Evolutionary conservation across 2,329 filamentous ascomycete species (phyloP).

Genomic region (Sporothrix brasiliensis): DNA sequence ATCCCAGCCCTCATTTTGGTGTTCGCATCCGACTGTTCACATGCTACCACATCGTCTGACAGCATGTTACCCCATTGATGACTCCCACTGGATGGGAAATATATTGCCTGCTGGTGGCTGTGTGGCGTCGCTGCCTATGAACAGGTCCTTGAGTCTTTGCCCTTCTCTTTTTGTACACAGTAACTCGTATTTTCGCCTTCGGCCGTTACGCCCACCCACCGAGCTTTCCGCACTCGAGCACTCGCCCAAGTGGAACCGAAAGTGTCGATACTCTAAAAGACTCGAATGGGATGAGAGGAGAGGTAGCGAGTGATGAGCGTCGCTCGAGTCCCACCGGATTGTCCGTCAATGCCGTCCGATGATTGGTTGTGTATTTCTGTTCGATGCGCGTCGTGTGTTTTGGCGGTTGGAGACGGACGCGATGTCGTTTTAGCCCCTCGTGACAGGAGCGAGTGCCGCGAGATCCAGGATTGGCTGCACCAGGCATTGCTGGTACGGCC

Average conservation of each 20-base stretch:
- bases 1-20: background rate
- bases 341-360: background rate
- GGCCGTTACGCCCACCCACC: slow-evolving; percentile 10
- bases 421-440: background rate
- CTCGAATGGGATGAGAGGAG: background rate
- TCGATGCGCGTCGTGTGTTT: background rate
- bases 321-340: background rate
- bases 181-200: slow-evolving; percentile 16
- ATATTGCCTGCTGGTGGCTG: slow-evolving; percentile 11
- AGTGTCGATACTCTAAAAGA: background rate
- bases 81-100: slow-evolving; percentile 25
- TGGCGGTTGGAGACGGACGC: background rate
- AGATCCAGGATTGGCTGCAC: background rate
- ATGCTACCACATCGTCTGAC: slow-evolving; percentile 27
- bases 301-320: background rate
- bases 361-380: background rate
- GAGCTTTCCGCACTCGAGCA: background rate
- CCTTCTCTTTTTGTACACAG: background rate
- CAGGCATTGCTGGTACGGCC: background rate
- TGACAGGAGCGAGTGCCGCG: background rate
- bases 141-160: slow-evolving; percentile 16
- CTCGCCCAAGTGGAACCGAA: slow-evolving; percentile 4
- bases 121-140: slow-evolving; percentile 18
- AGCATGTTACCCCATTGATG: slow-evolving; percentile 23
- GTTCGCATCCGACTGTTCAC: background rate